Evolutionary conservation across 495 filamentous ascomycete genomes (phyloP).

Genomic region (Rhypophila decipiens): DNA sequence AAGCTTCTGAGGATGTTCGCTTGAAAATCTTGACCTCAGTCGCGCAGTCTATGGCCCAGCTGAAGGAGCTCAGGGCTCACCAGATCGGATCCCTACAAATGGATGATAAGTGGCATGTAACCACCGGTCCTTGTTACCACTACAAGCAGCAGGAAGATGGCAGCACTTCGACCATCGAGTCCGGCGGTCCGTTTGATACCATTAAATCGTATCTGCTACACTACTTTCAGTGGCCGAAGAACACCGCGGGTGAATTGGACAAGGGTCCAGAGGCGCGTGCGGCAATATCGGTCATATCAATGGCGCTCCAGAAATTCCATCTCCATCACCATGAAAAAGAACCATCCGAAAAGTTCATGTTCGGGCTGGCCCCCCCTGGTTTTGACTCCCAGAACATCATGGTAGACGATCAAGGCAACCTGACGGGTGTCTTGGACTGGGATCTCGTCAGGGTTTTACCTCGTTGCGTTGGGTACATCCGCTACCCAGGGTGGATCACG

Average conservation of each 20-base stretch:
- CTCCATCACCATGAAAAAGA: too few species aligned
- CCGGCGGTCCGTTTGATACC: constrained; percentile 1
- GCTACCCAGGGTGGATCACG: constrained; percentile 32
- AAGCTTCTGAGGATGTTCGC: constrained; percentile 1
- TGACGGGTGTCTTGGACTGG: constrained; percentile 42
- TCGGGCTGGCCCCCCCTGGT: constrained; percentile 29
- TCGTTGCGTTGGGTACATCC: constrained; percentile 19
- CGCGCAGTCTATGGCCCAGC: constrained; percentile 1
- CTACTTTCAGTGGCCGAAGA: too few species aligned
- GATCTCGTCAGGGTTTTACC: constrained; percentile 29
- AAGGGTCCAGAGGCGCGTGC: too few species aligned
- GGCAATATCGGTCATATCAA: too few species aligned
- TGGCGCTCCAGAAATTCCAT: too few species aligned
- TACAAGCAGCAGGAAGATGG: background rate
- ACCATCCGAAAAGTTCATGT: constrained; percentile 14
- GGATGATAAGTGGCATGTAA: background rate
- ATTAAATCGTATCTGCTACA: background rate
- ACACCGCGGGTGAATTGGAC: too few species aligned
- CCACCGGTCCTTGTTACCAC: constrained; percentile 2
- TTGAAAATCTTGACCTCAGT: constrained; percentile 1
- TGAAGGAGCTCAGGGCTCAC: background rate
- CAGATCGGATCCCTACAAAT: constrained; percentile 2
- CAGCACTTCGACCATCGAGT: background rate
- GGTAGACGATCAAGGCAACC: constrained; percentile 29
- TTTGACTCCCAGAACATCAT: constrained; percentile 34